Base-by-base conservation (phyloP, 129 eudicot species). In the Ambrosia artemisiifolia region DNA sequence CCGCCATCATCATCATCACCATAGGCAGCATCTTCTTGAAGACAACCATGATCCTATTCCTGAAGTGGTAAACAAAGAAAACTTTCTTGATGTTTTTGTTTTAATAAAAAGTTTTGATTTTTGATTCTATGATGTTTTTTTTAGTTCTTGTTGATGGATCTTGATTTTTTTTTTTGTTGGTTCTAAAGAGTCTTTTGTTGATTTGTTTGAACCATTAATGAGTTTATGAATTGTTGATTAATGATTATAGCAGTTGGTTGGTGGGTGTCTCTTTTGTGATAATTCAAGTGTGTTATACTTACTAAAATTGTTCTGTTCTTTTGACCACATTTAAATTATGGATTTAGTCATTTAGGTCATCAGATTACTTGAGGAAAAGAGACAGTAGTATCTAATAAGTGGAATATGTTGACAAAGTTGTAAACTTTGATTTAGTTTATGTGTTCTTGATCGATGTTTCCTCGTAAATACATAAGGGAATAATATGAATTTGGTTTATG, bases 1-100 rank as follows among this genome's bases (percentile, higher is more conserved):
- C 74, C 65, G 65, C 11, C 81, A 80, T 50, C 82, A 81, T 38
- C 80, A 75, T 51, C 88, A 72, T 16, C 86, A 83, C 48, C 76
- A 74, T 48, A 73, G 79, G 11, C 80, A 79, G 36, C 83, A 80
- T 65, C 78, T 57, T 74, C 81, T 79, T 68, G 80, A 81, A 56
- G 84, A 80, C 19, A 79, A 72, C 8, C 84, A 51, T 71, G 90
- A 85, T 87, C 95, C 91, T 83, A 79, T 83, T 19, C 91, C 94
- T 73, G 89, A 90, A 51, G 70, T 85, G 95, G 95, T 85, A 81
- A 46, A 18, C 42, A 54, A 50, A 28, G 13, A 33, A 12, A 2
- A 4, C 33, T 43, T 14, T 83, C 54, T 59, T 57, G 38, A 57
- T 24, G 36, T 28, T 60, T 60, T 60, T 59, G 3, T 30, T 57